Conservation (phyloP, 2,329 filamentous ascomycete species). For the Laburnicola sp. region DNA sequence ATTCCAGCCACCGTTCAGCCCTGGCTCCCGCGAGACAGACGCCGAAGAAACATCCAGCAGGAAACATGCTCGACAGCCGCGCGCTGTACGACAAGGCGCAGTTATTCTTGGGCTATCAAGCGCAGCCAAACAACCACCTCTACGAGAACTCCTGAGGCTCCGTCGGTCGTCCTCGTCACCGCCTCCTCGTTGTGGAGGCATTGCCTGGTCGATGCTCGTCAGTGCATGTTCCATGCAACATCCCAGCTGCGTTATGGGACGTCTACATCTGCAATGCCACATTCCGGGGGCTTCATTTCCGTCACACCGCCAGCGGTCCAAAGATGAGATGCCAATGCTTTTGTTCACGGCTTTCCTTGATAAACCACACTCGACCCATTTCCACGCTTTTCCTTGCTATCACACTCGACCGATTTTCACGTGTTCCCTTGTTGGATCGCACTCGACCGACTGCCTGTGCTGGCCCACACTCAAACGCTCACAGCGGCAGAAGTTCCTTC, state of each 20-base stretch:
- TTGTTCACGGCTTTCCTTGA: neutral
- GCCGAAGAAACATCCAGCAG: conserved; percentile 1
- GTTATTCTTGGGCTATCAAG: neutral
- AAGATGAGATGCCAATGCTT: neutral
- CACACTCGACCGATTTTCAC: neutral
- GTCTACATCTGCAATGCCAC: too few species aligned
- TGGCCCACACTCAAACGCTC: conserved; percentile 6
- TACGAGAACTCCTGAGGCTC: neutral
- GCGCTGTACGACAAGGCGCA: conserved; percentile 4
- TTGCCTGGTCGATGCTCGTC: neutral
- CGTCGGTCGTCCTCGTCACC: neutral
- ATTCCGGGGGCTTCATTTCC: neutral
- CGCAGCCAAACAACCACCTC: neutral
- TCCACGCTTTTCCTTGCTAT: too few species aligned
- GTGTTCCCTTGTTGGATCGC: neutral
- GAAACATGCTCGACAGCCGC: conserved; percentile 1
- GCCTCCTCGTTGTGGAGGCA: neutral
- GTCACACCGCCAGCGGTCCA: neutral
- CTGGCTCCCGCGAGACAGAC: neutral
- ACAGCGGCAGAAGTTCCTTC: conserved; percentile 4
- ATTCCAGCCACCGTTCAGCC: neutral
- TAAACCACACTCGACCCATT: neutral
- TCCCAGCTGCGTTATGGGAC: neutral
- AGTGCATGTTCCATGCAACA: neutral
- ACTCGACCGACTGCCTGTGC: neutral